phyloP scores from a whole-genome alignment of 2,329 filamentous ascomycete genomes.

The Penicillium sp. region DNA sequence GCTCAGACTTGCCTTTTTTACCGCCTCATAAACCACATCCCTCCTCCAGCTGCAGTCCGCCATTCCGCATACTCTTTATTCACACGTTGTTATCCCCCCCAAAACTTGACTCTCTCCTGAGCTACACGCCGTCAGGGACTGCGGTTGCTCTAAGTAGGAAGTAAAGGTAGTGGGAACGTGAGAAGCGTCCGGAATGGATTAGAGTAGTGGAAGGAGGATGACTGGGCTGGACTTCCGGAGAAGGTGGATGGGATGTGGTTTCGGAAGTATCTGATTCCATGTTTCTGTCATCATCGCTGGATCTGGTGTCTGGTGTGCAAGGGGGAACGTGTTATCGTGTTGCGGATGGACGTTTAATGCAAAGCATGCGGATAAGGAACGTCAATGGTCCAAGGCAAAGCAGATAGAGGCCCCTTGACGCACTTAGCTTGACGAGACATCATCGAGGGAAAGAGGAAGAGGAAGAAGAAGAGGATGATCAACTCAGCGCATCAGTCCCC shows the following conservation, averaged over 20 bases:
- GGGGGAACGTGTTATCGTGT: background rate
- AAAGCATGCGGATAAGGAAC: background rate
- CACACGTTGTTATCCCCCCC: background rate
- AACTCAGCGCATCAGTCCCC: conserved; percentile 60
- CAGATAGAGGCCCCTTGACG: background rate
- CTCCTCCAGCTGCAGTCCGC: background rate
- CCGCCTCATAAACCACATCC: conserved; percentile 25
- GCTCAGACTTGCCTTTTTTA: conserved; percentile 36
- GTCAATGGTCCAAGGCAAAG: too few species aligned
- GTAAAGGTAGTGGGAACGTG: background rate
- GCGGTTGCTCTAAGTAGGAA: conserved; percentile 23
- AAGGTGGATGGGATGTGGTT: conserved; percentile 18
- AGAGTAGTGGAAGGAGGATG: background rate
- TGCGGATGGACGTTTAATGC: background rate
- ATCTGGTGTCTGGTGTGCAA: background rate
- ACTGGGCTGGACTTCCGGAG: background rate
- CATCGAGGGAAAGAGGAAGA: background rate
- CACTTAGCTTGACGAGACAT: background rate
- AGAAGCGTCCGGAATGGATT: background rate
- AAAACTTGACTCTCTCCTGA: background rate
- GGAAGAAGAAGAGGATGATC: conserved; percentile 10
- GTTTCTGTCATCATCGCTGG: conserved; percentile 44
- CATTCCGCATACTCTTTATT: background rate
- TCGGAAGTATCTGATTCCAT: conserved; percentile 48
- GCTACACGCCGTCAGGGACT: conserved; percentile 25